These are phyloP conservation scores for Colletotrichum australisinense DNA, from an alignment of 2,329 filamentous ascomycete species.

Conservation along the genomic window DNA sequence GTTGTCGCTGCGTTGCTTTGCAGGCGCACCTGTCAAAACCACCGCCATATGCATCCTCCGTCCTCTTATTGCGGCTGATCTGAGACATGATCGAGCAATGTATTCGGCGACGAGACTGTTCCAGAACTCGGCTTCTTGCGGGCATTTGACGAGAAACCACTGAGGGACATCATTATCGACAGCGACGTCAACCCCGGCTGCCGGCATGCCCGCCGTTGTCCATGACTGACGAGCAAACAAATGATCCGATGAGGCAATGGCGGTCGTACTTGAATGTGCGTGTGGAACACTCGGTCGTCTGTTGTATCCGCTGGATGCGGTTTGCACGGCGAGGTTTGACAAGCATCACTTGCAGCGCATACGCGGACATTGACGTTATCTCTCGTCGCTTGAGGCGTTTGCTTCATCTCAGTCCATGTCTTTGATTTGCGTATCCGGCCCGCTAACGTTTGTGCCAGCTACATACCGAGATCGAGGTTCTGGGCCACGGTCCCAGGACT, in stretches of 20 bases:
- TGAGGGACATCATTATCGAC: neutral
- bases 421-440: neutral
- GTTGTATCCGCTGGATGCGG: slow-evolving; percentile 6
- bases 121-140: neutral
- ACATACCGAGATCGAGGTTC: slow-evolving; percentile 16
- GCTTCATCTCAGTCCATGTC: neutral
- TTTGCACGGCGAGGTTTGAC: neutral
- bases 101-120: neutral
- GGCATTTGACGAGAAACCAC: neutral
- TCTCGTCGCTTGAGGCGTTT: neutral
- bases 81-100: slow-evolving; percentile 17
- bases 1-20: neutral
- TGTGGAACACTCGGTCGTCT: slow-evolving; percentile 19
- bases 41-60: neutral
- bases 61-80: neutral
- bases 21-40: neutral
- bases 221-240: slow-evolving; percentile 8
- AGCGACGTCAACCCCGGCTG: slow-evolving; percentile 1
- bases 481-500: neutral
- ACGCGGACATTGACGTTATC: neutral
- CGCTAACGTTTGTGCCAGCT: neutral
- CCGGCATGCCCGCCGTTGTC: neutral
- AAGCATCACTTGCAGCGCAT: neutral
- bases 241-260: neutral
- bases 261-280: slow-evolving; percentile 1